These are phyloP conservation scores for Metschnikowia chrysomelidarum DNA, from an alignment of 805 yeast genomes.

Conservation along the genomic window DNA sequence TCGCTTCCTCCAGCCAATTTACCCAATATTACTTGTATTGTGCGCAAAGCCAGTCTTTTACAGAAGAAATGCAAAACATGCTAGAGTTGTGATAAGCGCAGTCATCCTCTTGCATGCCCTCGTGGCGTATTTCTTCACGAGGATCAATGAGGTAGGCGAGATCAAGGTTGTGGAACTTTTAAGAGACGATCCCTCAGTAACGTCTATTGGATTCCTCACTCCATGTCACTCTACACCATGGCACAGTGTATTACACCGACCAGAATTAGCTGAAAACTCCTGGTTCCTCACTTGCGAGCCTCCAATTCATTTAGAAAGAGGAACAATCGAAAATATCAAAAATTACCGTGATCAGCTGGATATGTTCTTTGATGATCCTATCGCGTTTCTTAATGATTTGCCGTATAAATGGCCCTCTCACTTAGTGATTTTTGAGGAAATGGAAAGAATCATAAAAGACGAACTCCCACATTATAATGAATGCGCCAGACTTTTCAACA, in stretches of 20 bases:
- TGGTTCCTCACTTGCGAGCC: slow-evolving; percentile 95
- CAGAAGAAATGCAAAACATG: not conserved
- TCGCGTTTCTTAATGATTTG: slow-evolving; percentile 44
- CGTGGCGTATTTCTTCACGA: slow-evolving; percentile 52
- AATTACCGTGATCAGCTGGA: slow-evolving; percentile 86
- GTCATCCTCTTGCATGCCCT: slow-evolving; percentile 33
- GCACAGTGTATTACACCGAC: slow-evolving; percentile 76
- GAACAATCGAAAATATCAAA: slow-evolving; percentile 25
- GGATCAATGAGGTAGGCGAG: slow-evolving; percentile 84
- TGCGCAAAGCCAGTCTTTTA: slow-evolving; percentile 32
- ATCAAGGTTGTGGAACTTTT: slow-evolving; percentile 61
- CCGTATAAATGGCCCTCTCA: slow-evolving; percentile 50
- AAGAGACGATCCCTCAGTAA: slow-evolving; percentile 36
- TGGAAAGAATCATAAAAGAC: slow-evolving; percentile 45
- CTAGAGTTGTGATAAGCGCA: slow-evolving; percentile 12
- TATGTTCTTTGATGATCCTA: slow-evolving; percentile 67
- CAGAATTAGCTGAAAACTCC: slow-evolving; percentile 34
- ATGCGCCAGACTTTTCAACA: slow-evolving; percentile 65
- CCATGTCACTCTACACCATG: slow-evolving; percentile 99
- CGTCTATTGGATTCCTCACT: slow-evolving; percentile 74
- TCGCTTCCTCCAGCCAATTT: slow-evolving; percentile 81
- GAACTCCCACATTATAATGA: slow-evolving; percentile 46
- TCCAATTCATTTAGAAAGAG: slow-evolving; percentile 50
- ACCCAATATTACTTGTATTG: slow-evolving; percentile 65
- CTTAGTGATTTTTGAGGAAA: slow-evolving; percentile 66